Percentiles rank a stretch among this genome's conserved stretches.
These are phyloP conservation scores for Thelephora ganbajun DNA, from an alignment of 768 basidiomycete genomes.

Conservation along the genomic window DNA sequence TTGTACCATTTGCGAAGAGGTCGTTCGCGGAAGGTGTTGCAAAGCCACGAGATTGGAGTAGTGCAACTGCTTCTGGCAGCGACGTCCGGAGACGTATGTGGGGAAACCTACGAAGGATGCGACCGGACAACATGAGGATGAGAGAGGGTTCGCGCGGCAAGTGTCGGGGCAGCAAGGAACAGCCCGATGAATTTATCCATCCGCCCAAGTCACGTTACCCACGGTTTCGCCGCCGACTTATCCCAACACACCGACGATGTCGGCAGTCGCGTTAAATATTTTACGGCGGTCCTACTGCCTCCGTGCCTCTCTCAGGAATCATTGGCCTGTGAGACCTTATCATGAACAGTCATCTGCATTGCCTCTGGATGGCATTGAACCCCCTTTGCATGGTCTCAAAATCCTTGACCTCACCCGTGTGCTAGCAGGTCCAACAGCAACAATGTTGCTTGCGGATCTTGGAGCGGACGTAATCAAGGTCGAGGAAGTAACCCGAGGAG, in stretches of 20 bases:
- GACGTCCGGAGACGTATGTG: slow-evolving; percentile 12
- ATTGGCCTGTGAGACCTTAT: too few relatives aligned
- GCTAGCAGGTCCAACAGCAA: slow-evolving; percentile 83
- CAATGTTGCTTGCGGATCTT: slow-evolving; percentile 86
- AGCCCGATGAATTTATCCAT: too few relatives aligned
- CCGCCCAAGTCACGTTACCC: too few relatives aligned
- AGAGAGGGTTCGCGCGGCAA: neutral
- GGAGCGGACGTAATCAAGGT: slow-evolving; percentile 90
- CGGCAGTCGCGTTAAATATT: too few relatives aligned
- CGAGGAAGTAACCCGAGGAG: slow-evolving; percentile 67
- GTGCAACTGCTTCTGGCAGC: slow-evolving; percentile 10
- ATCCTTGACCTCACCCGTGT: slow-evolving; percentile 87
- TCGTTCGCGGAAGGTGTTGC: slow-evolving; percentile 70
- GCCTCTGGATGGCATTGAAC: slow-evolving; percentile 39
- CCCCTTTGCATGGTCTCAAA: slow-evolving; percentile 66
- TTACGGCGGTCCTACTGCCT: too few relatives aligned
- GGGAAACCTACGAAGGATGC: slow-evolving; percentile 22
- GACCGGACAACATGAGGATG: slow-evolving; percentile 23
- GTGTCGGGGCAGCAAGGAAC: too few relatives aligned
- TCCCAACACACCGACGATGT: too few relatives aligned
- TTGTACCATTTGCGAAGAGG: slow-evolving; percentile 86
- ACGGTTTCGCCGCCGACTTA: too few relatives aligned
- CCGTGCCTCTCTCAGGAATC: too few relatives aligned
- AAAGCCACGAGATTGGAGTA: slow-evolving; percentile 19
- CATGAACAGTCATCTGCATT: too few relatives aligned